Evolutionary conservation across 2,329 filamentous ascomycete species (phyloP).

Genomic region (Fusarium musae): DNA sequence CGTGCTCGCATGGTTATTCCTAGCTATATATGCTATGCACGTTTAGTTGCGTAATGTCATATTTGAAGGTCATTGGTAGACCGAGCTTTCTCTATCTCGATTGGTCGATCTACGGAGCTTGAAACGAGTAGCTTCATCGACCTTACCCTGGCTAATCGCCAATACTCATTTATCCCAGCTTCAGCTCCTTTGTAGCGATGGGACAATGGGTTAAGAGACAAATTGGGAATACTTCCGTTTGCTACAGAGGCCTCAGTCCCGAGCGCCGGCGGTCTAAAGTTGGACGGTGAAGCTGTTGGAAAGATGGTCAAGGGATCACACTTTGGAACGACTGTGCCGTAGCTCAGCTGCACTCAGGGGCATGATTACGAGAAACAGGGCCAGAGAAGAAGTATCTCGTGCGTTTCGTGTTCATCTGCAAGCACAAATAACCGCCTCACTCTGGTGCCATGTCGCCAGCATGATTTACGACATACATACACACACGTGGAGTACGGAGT

Average conservation of each 20-base stretch:
- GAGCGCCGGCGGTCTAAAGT: background rate
- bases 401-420: background rate
- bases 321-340: background rate
- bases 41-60: conserved; percentile 1
- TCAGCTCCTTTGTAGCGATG: background rate
- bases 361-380: background rate
- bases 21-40: conserved; percentile 2
- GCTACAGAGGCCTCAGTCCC: background rate
- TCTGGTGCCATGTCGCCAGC: background rate
- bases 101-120: conserved; percentile 14
- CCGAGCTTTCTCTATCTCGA: background rate
- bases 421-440: background rate
- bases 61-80: background rate
- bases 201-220: background rate
- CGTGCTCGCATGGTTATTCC: background rate
- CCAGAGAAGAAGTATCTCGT: background rate
- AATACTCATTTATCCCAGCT: background rate
- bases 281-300: background rate
- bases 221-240: background rate
- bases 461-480: background rate
- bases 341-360: background rate
- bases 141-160: background rate
- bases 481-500: background rate
- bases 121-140: conserved; percentile 13
- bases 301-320: background rate